These are phyloP conservation scores for Anacardium occidentale DNA, from an alignment of 345 rosid genomes.

Conservation along the genomic window DNA sequence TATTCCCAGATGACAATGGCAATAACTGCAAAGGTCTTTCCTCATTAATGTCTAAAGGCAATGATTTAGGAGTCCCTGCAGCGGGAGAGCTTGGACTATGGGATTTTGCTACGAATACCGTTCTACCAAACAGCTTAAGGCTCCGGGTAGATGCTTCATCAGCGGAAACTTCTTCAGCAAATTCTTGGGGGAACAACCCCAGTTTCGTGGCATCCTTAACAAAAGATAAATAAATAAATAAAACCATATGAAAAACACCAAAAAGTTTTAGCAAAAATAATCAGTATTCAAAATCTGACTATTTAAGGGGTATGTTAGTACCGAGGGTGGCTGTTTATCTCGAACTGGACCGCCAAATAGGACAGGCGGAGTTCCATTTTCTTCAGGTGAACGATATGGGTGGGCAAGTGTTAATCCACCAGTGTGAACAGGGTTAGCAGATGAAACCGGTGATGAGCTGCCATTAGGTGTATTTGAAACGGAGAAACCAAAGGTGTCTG, in stretches of 20 bases:
- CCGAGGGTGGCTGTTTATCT: constrained; percentile 39
- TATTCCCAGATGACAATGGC: constrained; percentile 16
- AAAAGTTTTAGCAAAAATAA: not conserved
- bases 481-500: constrained; percentile 46
- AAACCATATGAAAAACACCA: not conserved
- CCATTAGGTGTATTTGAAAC: constrained; percentile 44
- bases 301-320: constrained; percentile 17
- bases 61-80: constrained; percentile 16
- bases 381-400: constrained; percentile 21
- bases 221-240: constrained; percentile 10
- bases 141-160: constrained; percentile 39
- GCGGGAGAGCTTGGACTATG: constrained; percentile 33
- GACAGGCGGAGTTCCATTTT: constrained; percentile 19
- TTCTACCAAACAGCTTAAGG: constrained; percentile 70
- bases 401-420: constrained; percentile 23
- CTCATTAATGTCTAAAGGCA: constrained; percentile 8
- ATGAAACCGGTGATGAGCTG: constrained; percentile 56
- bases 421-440: constrained; percentile 18
- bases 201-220: constrained; percentile 37
- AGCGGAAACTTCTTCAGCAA: constrained; percentile 23
- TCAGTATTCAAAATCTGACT: not conserved
- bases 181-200: constrained; percentile 30
- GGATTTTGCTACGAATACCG: constrained; percentile 46
- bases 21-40: constrained; percentile 37
- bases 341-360: constrained; percentile 18